A percentile compares a stretch with the other conserved stretches of the same genome.
Conservation (phyloP, 2,329 filamentous ascomycete species). For the Cordyceps javanica region DNA sequence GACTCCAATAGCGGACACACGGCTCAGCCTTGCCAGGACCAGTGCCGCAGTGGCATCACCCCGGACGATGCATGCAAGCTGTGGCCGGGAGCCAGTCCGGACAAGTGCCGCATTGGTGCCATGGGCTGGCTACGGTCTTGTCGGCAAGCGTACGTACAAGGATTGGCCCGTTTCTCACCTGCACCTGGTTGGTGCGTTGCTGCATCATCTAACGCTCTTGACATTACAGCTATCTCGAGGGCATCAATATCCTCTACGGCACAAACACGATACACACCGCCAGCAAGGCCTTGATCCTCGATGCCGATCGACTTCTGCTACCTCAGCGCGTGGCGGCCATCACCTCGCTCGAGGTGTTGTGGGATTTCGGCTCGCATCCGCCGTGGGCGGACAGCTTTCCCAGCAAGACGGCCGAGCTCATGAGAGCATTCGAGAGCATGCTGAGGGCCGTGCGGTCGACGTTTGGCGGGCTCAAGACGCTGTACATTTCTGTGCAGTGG, state of each 20-base stretch:
- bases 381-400: slow-evolving; percentile 13
- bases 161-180: neutral
- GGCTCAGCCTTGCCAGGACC: slow-evolving; percentile 16
- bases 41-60: slow-evolving; percentile 16
- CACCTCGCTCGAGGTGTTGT: slow-evolving; percentile 20
- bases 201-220: neutral
- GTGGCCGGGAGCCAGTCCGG: slow-evolving; percentile 18
- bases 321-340: slow-evolving; percentile 19
- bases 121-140: slow-evolving; percentile 27
- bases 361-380: slow-evolving; percentile 16
- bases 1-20: neutral
- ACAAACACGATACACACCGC: slow-evolving; percentile 23
- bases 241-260: slow-evolving; percentile 24
- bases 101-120: slow-evolving; percentile 20
- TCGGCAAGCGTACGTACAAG: slow-evolving; percentile 21
- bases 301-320: slow-evolving; percentile 16
- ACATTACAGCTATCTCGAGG: slow-evolving; percentile 22
- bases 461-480: slow-evolving; percentile 14
- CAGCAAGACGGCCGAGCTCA: neutral
- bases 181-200: neutral
- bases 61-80: slow-evolving; percentile 15
- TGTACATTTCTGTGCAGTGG: slow-evolving; percentile 18
- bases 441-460: slow-evolving; percentile 15
- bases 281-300: slow-evolving; percentile 18
- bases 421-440: slow-evolving; percentile 15